These are phyloP conservation scores for Lasiodiplodia citricola DNA, from an alignment of 2,329 filamentous ascomycete species.

Conservation along the genomic window DNA sequence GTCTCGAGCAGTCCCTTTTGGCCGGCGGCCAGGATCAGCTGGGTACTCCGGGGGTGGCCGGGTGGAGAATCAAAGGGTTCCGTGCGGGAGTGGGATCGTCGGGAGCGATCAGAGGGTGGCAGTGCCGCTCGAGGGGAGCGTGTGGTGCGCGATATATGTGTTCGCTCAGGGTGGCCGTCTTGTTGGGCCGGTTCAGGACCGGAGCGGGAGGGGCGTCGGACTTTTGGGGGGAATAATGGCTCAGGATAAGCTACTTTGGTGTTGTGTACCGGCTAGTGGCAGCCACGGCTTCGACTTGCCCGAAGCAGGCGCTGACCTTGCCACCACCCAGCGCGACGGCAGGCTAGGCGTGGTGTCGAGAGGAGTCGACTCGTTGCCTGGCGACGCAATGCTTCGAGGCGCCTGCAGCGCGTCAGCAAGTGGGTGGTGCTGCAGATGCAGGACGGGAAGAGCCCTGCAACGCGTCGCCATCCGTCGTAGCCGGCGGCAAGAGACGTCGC, in stretches of 20 bases:
- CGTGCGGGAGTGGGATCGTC: conserved; percentile 6
- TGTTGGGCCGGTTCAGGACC: conserved; percentile 15
- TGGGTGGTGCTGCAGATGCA: conserved; percentile 16
- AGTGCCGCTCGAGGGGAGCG: conserved; percentile 9
- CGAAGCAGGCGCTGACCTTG: neutral
- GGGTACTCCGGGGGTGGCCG: conserved; percentile 7
- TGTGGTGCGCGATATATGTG: conserved; percentile 20
- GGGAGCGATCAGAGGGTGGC: conserved; percentile 18
- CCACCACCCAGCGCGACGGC: neutral
- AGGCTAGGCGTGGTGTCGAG: neutral
- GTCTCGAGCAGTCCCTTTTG: conserved; percentile 2
- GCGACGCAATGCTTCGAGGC: neutral
- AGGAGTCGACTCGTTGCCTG: too few relatives aligned
- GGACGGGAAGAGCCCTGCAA: conserved; percentile 10
- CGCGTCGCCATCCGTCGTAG: neutral
- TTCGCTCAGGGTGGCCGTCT: neutral
- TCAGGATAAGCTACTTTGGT: conserved; percentile 16
- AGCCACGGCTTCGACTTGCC: conserved; percentile 7
- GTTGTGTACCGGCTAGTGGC: conserved; percentile 12
- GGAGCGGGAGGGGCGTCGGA: conserved; percentile 14
- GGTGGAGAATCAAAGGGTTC: neutral
- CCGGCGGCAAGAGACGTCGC: conserved; percentile 3
- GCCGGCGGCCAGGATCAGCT: conserved; percentile 12
- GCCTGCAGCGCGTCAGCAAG: conserved; percentile 14
- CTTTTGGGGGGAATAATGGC: neutral